These are phyloP conservation scores for Entomortierella chlamydospora DNA, from an alignment of 192 early-diverging fungal species.

Conservation along the genomic window DNA sequence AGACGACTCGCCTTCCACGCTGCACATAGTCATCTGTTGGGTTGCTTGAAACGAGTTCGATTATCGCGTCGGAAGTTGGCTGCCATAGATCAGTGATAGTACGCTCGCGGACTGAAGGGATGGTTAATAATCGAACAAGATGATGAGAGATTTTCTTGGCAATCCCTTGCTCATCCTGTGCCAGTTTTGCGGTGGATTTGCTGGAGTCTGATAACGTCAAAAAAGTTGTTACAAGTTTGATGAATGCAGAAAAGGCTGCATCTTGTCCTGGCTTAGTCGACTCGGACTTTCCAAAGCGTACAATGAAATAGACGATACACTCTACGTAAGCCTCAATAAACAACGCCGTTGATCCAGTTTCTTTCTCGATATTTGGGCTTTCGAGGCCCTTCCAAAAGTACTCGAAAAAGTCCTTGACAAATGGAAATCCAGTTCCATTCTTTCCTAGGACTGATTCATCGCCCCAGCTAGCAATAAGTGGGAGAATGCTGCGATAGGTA, in stretches of 20 bases:
- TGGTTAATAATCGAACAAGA: conserved; percentile 32
- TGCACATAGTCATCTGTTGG: conserved; percentile 30
- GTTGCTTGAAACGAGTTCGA: conserved; percentile 25
- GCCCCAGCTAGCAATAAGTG: conserved; percentile 64
- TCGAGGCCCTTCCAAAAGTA: conserved; percentile 70
- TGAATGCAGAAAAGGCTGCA: conserved; percentile 24
- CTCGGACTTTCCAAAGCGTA: conserved; percentile 52
- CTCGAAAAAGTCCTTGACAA: conserved; percentile 70
- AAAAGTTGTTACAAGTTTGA: conserved; percentile 18
- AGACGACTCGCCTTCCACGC: conserved; percentile 31
- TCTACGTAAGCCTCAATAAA: conserved; percentile 75
- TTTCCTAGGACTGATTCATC: conserved; percentile 44
- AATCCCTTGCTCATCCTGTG: conserved; percentile 29
- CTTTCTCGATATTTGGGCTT: conserved; percentile 60
- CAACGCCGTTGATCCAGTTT: conserved; percentile 45
- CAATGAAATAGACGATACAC: conserved; percentile 69
- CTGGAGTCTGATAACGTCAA: conserved; percentile 16
- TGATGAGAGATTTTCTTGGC: conserved; percentile 34
- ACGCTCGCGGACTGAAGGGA: conserved; percentile 43
- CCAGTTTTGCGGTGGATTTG: conserved; percentile 23
- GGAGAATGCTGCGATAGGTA: conserved; percentile 83
- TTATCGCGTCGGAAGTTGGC: conserved; percentile 25
- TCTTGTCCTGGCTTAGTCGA: conserved; percentile 46
- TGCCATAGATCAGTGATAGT: conserved; percentile 23
- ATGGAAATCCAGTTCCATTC: conserved; percentile 52